Percentiles rank a stretch among this genome's conserved stretches.
Conservation (phyloP, 805 yeast genomes). For the Nakazawaea ernobii region DNA sequence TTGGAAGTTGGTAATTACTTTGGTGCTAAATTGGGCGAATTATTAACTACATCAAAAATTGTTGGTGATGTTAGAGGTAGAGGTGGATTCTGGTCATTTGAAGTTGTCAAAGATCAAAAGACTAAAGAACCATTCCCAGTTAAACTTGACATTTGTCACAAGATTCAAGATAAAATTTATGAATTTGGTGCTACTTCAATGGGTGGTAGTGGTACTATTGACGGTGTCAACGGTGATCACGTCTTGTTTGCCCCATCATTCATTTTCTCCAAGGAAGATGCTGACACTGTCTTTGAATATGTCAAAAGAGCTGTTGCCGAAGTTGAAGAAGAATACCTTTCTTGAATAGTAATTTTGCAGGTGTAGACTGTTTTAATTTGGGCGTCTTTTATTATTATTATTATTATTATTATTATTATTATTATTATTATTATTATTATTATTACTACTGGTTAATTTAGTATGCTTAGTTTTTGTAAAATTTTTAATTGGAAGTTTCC, state of each 20-base stretch:
- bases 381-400: too few relatives aligned
- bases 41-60: conserved; percentile 25
- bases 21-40: conserved; percentile 27
- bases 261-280: conserved; percentile 30
- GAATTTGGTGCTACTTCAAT: conserved; percentile 36
- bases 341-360: not conserved
- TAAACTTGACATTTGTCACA: conserved; percentile 23
- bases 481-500: too few relatives aligned
- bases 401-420: too few relatives aligned
- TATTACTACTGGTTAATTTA: too few relatives aligned
- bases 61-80: conserved; percentile 50
- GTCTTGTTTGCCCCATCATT: conserved; percentile 41
- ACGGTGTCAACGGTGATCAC: conserved; percentile 38
- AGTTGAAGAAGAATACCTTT: conserved; percentile 19
- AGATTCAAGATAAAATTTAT: conserved; percentile 28
- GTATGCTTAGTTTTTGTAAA: too few relatives aligned
- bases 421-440: too few relatives aligned
- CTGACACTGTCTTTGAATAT: conserved; percentile 32
- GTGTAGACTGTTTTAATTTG: too few relatives aligned
- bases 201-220: conserved; percentile 34
- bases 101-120: conserved; percentile 39
- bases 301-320: conserved; percentile 34
- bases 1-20: conserved; percentile 36
- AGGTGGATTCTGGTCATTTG: conserved; percentile 52
- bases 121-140: conserved; percentile 41